Base-by-base conservation (phyloP, 257 asterid genomes). In the Nicotiana tomentosiformis region DNA sequence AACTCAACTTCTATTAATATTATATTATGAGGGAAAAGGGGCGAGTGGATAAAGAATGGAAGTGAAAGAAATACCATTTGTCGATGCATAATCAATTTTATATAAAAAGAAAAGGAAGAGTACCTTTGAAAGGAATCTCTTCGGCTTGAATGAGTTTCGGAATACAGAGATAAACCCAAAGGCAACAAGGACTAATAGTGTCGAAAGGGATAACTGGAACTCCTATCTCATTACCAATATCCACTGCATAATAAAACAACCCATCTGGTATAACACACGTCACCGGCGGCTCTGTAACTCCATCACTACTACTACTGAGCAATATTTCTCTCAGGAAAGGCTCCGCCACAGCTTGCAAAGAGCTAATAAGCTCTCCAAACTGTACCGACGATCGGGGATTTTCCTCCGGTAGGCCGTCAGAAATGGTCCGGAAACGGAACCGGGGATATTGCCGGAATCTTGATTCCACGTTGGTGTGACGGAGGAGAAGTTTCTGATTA, bases 381-480 rank as follows among this genome's bases (percentile, higher is more conserved):
- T 18, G 53, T 58, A 84, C 80, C 0, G 90, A 90, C 3, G 87
- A 81, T 12, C 93, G 86, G 7, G 93, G 88, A 77, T 91, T 92
- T 2, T 87, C 90, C 5, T 88, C 84, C 0, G 93, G 87, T 29
- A 91, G 91, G 15, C 94, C 93, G 67, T 91, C 93, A 16, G 94
- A 16, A 17, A 88, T 82, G 4, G 84, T 2, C 37, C 77, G 86
- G 83, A 91, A 89, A 0, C 58, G 85, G 23, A 88, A 89, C 0
- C 90, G 89, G 0, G 90, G 86, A 76, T 87, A 87, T 17, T 72
- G 78, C 1, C 23, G 78, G 49, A 89, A 87, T 9, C 87, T 84
- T 5, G 88, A 83, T 0, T 60, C 10, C 5, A 84, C 82, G 33
- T 30, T 3, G 66, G 92, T 83, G 84, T 84, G 80, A 35, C 56